These are phyloP conservation scores for Coemansia sp. DNA, from an alignment of 192 early-diverging fungal genomes.

Conservation along the genomic window DNA sequence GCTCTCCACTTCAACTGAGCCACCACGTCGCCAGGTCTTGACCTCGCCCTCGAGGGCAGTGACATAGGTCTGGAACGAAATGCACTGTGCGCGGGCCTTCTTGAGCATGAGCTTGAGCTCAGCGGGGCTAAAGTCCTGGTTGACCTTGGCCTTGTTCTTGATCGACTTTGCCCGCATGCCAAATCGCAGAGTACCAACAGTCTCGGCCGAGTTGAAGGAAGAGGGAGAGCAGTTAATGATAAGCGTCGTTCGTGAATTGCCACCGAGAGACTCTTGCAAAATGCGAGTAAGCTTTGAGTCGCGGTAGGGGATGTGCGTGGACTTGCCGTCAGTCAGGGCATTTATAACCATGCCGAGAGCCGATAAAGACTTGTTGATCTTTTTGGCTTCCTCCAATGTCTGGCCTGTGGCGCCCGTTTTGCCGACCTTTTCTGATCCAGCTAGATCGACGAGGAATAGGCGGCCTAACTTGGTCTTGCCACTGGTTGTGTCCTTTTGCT, in stretches of 20 bases:
- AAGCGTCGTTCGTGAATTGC: constrained; percentile 98
- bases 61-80: constrained; percentile 84
- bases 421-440: constrained; percentile 96
- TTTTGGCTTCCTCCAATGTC: constrained; percentile 99
- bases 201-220: constrained; percentile 97
- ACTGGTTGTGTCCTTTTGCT: constrained; percentile 88
- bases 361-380: constrained; percentile 98
- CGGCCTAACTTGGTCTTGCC: constrained; percentile 92
- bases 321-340: constrained; percentile 98
- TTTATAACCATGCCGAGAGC: constrained; percentile 99
- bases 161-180: constrained; percentile 99
- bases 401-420: constrained; percentile 99
- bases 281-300: constrained; percentile 99
- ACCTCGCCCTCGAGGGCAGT: constrained; percentile 87
- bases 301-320: constrained; percentile 96
- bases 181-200: constrained; percentile 90
- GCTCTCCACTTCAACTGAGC: constrained; percentile 63
- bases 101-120: constrained; percentile 97
- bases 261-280: constrained; percentile 98
- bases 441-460: constrained; percentile 96
- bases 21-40: constrained; percentile 85
- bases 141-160: constrained; percentile 99
- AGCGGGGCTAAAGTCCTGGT: constrained; percentile 90
- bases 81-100: constrained; percentile 79
- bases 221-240: constrained; percentile 99